Percentiles rank a stretch among this genome's conserved stretches.
Conservation (phyloP, 1,139 yeast genomes). For the Blastobotrys petasosporus region DNA sequence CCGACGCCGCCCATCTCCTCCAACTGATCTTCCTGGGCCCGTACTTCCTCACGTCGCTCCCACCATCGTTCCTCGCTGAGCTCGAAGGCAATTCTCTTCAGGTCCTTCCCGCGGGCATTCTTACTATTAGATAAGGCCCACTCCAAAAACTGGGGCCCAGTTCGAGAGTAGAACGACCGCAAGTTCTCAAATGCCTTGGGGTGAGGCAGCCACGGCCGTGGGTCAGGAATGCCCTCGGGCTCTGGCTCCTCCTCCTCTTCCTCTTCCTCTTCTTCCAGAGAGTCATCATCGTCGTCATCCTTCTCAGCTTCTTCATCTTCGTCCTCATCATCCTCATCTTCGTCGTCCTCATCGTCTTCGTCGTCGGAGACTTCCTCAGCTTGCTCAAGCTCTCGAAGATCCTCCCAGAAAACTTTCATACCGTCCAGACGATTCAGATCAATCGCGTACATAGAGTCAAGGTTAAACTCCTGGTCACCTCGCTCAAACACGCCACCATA, state of each 20-base stretch:
- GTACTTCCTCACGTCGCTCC: slow-evolving; percentile 94
- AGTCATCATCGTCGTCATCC: slow-evolving; percentile 46
- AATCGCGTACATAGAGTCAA: slow-evolving; percentile 80
- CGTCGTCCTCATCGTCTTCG: slow-evolving; percentile 54
- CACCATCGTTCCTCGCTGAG: slow-evolving; percentile 94
- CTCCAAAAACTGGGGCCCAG: slow-evolving; percentile 80
- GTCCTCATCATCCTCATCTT: slow-evolving; percentile 58
- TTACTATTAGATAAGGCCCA: slow-evolving; percentile 74
- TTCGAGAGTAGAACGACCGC: slow-evolving; percentile 76
- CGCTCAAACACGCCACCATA: slow-evolving; percentile 89
- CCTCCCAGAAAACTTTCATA: slow-evolving; percentile 85
- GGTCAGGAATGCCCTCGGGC: slow-evolving; percentile 59
- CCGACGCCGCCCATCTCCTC: slow-evolving; percentile 92
- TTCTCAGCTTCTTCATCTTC: slow-evolving; percentile 50
- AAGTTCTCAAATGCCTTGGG: slow-evolving; percentile 91
- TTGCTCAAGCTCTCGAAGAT: slow-evolving; percentile 54
- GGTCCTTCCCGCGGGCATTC: slow-evolving; percentile 84
- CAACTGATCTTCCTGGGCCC: slow-evolving; percentile 78
- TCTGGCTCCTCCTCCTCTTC: slow-evolving; percentile 57
- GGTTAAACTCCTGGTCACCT: slow-evolving; percentile 76
- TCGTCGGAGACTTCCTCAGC: slow-evolving; percentile 51
- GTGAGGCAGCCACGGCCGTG: slow-evolving; percentile 94
- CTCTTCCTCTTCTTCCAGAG: slow-evolving; percentile 49
- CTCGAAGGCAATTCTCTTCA: slow-evolving; percentile 85
- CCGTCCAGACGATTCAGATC: slow-evolving; percentile 88